Percentiles rank a stretch among this genome's conserved stretches.
phyloP scores from a whole-genome alignment of 2,329 filamentous ascomycete species.

The Neurospora sp. region DNA sequence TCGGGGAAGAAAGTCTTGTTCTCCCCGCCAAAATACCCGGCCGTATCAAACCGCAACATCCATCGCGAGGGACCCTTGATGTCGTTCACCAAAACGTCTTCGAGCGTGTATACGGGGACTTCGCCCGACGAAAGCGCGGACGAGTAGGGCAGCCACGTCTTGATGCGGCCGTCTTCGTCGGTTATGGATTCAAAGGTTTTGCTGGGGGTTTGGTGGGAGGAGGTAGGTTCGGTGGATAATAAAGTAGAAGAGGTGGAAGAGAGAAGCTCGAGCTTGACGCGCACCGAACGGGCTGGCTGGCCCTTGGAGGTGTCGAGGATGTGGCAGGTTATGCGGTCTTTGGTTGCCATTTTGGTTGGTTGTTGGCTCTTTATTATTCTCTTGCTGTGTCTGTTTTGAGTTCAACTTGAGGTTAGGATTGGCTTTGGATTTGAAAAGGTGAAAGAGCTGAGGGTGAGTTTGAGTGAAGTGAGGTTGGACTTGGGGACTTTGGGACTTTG shows the following conservation, averaged over 20 bases:
- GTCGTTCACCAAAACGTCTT: conserved; percentile 39
- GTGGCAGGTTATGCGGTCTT: conserved; percentile 71
- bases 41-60: conserved; percentile 65
- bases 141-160: conserved; percentile 54
- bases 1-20: conserved; percentile 53
- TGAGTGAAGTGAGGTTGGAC: background rate
- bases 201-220: conserved; percentile 20
- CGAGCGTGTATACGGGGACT: conserved; percentile 47
- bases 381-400: background rate
- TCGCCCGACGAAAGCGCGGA: conserved; percentile 41
- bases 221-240: conserved; percentile 14
- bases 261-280: conserved; percentile 51
- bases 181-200: conserved; percentile 57
- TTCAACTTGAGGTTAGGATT: background rate
- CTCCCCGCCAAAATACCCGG: conserved; percentile 55
- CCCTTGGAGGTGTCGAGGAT: conserved; percentile 75
- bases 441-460: background rate
- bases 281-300: conserved; percentile 55
- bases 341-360: conserved; percentile 7
- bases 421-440: background rate
- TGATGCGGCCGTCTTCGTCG: conserved; percentile 67
- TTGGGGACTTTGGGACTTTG: background rate
- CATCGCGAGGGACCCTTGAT: conserved; percentile 42
- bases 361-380: background rate
- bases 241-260: conserved; percentile 20